Evolutionary conservation across 345 rosid species (phyloP), one percentile per base, ranked within the genome.

Genomic region (Populus tremula): DNA sequence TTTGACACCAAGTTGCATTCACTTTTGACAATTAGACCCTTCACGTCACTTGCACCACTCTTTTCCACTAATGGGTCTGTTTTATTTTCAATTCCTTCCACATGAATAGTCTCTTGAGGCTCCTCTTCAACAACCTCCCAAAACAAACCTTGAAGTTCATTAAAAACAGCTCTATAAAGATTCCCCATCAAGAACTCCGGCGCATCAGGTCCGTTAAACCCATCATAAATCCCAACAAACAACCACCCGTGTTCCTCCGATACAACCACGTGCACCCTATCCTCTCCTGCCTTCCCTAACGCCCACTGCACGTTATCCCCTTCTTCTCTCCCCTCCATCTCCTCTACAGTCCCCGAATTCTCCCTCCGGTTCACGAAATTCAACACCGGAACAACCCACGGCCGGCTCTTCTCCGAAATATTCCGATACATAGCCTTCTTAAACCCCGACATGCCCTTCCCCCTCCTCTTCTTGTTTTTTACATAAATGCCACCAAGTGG

Each of bases 211-310:
- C 99, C 98, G 35, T 95, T 95, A 86, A 95, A 95, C 35, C 99
- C 99, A 78, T 95, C 98, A 75, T 95, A 95, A 82, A 95, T 93
- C 76, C 99, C 98, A 38, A 92, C 98, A 63, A 93, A 95, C 71
- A 95, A 82, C 99, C 99, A 95, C 17, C 99, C 99, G 62, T 93
- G 98, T 86, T 95, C 96, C 86, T 95, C 99, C 50, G 97, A 93
- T 49, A 95, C 94, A 33, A 94, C 99, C 76, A 95, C 91, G 33
- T 95, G 99, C 41, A 95, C 99, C 65, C 98, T 90, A 67, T 95
- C 99, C 90, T 95, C 99, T 8, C 99, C 99, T 0, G 99, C 98
- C 85, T 95, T 95, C 36, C 96, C 99, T 80, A 92, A 81, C 73
- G 98, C 98, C 99, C 99, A 95, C 84, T 95, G 96, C 67, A 95